Conservation (phyloP, 768 basidiomycete species). For the Rhodotorula kratochvilovae region DNA sequence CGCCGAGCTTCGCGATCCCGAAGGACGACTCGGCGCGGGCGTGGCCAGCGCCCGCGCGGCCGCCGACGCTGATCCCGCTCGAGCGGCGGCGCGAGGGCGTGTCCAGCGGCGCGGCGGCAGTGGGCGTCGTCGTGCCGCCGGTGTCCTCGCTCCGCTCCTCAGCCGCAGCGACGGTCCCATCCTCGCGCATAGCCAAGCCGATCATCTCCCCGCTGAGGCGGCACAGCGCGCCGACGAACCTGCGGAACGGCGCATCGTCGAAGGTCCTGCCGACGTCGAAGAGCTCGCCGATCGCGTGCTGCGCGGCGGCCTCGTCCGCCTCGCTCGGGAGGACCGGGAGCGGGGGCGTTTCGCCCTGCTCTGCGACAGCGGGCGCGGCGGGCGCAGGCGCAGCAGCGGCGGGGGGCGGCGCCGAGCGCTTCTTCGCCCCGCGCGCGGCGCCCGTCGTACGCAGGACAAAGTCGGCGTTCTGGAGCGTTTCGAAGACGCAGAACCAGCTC, state of each 20-base stretch:
- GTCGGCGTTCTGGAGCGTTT: slow-evolving; percentile 89
- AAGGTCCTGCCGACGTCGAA: slow-evolving; percentile 81
- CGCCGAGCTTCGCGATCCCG: slow-evolving; percentile 79
- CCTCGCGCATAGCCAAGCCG: slow-evolving; percentile 60
- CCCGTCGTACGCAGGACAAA: slow-evolving; percentile 60
- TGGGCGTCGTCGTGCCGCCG: background rate
- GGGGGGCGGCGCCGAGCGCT: slow-evolving; percentile 6
- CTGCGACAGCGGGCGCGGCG: background rate
- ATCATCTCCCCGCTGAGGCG: slow-evolving; percentile 88
- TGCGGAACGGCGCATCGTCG: slow-evolving; percentile 73
- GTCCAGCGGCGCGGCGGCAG: slow-evolving; percentile 1
- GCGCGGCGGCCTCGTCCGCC: slow-evolving; percentile 69
- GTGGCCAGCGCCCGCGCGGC: no score
- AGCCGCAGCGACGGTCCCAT: slow-evolving; percentile 9
- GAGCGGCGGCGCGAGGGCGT: slow-evolving; percentile 57
- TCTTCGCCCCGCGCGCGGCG: slow-evolving; percentile 23
- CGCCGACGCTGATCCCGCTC: slow-evolving; percentile 71
- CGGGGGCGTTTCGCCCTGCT: background rate
- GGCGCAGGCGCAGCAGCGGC: background rate
- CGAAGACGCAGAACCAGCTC: slow-evolving; percentile 87
- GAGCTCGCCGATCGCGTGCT: slow-evolving; percentile 68
- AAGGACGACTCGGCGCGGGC: slow-evolving; percentile 64
- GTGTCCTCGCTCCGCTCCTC: background rate
- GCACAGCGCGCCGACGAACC: slow-evolving; percentile 75
- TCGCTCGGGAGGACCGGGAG: slow-evolving; percentile 57